Base-by-base conservation (phyloP, 129 eudicot species). In the Chrysanthemum makinoi region DNA sequence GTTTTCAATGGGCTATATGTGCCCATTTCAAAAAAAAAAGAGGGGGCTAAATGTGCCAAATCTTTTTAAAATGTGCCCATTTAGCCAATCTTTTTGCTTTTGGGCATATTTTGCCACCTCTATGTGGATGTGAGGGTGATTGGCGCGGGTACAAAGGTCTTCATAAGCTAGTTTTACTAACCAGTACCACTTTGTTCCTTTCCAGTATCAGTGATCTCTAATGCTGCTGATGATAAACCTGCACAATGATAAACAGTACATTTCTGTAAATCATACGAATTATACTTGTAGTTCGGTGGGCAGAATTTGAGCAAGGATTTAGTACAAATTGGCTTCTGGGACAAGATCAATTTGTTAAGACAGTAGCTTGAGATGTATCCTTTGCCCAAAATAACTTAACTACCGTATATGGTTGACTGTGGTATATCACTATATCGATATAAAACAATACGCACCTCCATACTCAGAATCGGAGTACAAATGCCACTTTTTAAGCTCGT, bases 391-490 rank as follows among this genome's bases (percentile, higher is more conserved):
- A 62, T 16, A 52, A 60, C 15, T 22, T 49, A 26, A 47, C 8
- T 61, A 3, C 61, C 61, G 12, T 15, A 0, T 3, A 16, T 49
- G 35, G 54, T 49, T 50, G 69, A 16, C 30, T 30, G 59, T 10
- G 39, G 43, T 52, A 51, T 1, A 49, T 22, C 2, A 35, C 30
- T 60, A 48, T 14, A 55, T 67, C 5, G 24, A 47, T 66, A 56
- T 12, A 57, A 67, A 67, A 49, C 33, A 58, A 18, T 48, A 44
- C 62, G 35, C 20, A 89, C 96, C 98, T 89, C 96, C 96, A 62
- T 85, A 94, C 81, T 89, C 96, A 78, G 98, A 94, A 77, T 94
- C 98, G 60, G 98, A 89, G 77, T 94, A 94, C 72, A 94, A 75
- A 78, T 94, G 98, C 98, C 98, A 94, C 65, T 73, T 83, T 52